A percentile compares a stretch with the other conserved stretches of the same genome.
phyloP scores from a whole-genome alignment of 1,284 basidiomycete species.

The Fomitopsis palustris region DNA sequence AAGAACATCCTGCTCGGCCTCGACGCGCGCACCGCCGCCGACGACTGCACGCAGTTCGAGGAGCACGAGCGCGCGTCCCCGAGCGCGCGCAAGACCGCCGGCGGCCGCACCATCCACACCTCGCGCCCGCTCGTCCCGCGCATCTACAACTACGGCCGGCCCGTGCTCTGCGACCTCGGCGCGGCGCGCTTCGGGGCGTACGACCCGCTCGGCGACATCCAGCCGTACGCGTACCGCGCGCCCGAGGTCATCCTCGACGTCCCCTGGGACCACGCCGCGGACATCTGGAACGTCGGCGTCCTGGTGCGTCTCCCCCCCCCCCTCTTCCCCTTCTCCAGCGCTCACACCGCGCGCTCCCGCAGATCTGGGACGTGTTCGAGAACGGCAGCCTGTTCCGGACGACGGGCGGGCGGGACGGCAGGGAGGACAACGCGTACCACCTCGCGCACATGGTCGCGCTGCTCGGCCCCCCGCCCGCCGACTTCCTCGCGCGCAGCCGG shows the following conservation, averaged over 20 bases:
- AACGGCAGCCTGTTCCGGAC: slow-evolving; percentile 18
- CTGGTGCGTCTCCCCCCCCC: slow-evolving; percentile 21
- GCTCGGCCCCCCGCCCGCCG: slow-evolving; percentile 19
- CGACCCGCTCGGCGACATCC: slow-evolving; percentile 19
- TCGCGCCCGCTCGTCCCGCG: slow-evolving; percentile 5
- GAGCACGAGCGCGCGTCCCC: slow-evolving; percentile 8
- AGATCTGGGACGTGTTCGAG: slow-evolving; percentile 21
- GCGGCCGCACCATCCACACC: slow-evolving; percentile 12
- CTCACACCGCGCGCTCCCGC: slow-evolving; percentile 10
- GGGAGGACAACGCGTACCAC: slow-evolving; percentile 12
- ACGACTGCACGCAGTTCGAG: slow-evolving; percentile 13
- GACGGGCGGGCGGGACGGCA: slow-evolving; percentile 11
- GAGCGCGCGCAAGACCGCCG: slow-evolving; percentile 9
- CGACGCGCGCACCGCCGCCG: slow-evolving; percentile 5
- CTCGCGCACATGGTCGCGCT: slow-evolving; percentile 24
- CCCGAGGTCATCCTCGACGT: slow-evolving; percentile 35
- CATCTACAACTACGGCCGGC: slow-evolving; percentile 10
- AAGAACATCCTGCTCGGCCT: slow-evolving; percentile 12
- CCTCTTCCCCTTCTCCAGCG: slow-evolving; percentile 4
- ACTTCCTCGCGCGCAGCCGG: slow-evolving; percentile 13
- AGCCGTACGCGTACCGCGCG: slow-evolving; percentile 31
- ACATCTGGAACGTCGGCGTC: slow-evolving; percentile 38
- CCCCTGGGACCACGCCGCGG: slow-evolving; percentile 28
- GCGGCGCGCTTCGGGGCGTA: slow-evolving; percentile 16
- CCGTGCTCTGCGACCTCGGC: slow-evolving; percentile 16